Conservation (phyloP, 2,329 filamentous ascomycete genomes). For the Pyrenophora graminea region DNA sequence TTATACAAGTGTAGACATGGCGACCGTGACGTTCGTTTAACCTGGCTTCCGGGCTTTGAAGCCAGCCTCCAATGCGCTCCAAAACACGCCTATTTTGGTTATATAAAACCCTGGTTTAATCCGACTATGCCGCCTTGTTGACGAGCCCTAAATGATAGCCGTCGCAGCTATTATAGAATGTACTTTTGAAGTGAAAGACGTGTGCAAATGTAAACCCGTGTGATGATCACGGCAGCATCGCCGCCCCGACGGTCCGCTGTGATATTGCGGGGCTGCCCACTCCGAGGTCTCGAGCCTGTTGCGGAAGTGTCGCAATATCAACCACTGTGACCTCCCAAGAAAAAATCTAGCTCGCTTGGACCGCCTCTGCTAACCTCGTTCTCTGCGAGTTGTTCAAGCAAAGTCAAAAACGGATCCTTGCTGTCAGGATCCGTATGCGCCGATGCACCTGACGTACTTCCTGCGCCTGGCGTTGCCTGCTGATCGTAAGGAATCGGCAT, state of each 20-base stretch:
- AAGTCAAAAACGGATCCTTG: conserved; percentile 78
- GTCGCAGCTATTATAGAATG: conserved; percentile 14
- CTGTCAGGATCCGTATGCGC: conserved; percentile 56
- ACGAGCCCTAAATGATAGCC: conserved; percentile 13
- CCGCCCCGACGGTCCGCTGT: conserved; percentile 4
- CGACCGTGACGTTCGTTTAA: conserved; percentile 21
- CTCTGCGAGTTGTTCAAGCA: conserved; percentile 81
- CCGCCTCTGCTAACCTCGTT: conserved; percentile 72
- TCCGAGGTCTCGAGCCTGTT: neutral
- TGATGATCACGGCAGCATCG: neutral
- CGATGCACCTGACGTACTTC: conserved; percentile 48
- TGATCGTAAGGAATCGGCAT: conserved; percentile 48
- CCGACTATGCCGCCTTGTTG: conserved; percentile 4
- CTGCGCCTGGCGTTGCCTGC: conserved; percentile 51
- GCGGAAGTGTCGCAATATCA: conserved; percentile 18
- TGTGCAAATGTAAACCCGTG: neutral
- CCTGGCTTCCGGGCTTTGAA: conserved; percentile 12
- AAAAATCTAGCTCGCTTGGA: conserved; percentile 78
- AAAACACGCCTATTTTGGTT: conserved; percentile 7
- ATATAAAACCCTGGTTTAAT: conserved; percentile 1
- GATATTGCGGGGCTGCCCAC: conserved; percentile 2
- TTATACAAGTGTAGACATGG: conserved; percentile 26
- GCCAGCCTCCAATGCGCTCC: conserved; percentile 1
- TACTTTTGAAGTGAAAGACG: conserved; percentile 14
- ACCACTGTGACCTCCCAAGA: conserved; percentile 55